These are phyloP conservation scores for Microbotryum violaceum DNA, from an alignment of 1,284 basidiomycete species.

Conservation along the genomic window DNA sequence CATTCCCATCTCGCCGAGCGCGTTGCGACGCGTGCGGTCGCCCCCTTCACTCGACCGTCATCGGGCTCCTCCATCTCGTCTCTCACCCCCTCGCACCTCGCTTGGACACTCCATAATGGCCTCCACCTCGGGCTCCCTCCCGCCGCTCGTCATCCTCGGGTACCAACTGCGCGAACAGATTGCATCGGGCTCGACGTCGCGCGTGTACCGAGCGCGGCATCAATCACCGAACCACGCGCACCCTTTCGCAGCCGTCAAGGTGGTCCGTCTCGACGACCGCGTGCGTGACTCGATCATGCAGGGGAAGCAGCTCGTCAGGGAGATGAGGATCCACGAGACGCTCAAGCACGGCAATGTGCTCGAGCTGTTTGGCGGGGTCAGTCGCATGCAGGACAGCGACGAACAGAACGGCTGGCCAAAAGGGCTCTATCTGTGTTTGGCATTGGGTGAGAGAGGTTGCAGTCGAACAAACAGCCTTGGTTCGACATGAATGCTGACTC, in stretches of 20 bases:
- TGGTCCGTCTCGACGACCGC: constrained; percentile 49
- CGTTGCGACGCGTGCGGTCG: no score
- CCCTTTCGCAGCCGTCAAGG: constrained; percentile 74
- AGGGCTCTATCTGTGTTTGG: constrained; percentile 85
- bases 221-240: constrained; percentile 21
- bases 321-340: constrained; percentile 80
- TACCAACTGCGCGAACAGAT: constrained; percentile 65
- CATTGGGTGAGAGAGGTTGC: constrained; percentile 42
- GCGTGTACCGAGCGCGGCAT: constrained; percentile 27
- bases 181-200: constrained; percentile 58
- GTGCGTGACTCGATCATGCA: constrained; percentile 52
- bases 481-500: no score
- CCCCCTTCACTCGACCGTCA: no score
- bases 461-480: background rate
- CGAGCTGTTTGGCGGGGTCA: constrained; percentile 63
- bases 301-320: constrained; percentile 78
- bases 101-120: background rate
- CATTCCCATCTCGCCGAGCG: no score
- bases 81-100: background rate
- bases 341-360: constrained; percentile 78
- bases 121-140: constrained; percentile 4
- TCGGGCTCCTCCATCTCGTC: no score
- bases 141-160: constrained; percentile 42
- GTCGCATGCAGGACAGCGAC: constrained; percentile 48
- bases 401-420: constrained; percentile 50